Evolutionary conservation across 1,284 basidiomycete species (phyloP).

Genomic region (Trichosporon inkin): DNA sequence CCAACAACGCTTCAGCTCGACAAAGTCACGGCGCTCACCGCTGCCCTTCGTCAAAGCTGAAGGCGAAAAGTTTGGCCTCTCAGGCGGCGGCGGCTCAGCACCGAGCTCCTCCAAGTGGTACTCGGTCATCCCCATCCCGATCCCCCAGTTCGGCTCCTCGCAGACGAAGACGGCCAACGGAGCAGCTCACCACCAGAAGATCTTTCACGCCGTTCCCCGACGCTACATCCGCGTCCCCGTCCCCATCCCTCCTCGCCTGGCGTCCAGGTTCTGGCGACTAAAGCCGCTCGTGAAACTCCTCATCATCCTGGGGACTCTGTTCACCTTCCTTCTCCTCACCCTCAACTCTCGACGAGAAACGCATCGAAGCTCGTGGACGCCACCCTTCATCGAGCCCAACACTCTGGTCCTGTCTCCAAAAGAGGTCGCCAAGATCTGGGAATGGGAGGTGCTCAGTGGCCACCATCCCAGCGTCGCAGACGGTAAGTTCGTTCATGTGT

Average conservation of each 20-base stretch:
- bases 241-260: slow-evolving; percentile 61
- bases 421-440: slow-evolving; percentile 81
- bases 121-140: slow-evolving; percentile 44
- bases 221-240: slow-evolving; percentile 48
- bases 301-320: slow-evolving; percentile 55
- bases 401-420: slow-evolving; percentile 71
- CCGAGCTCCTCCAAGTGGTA: slow-evolving; percentile 30
- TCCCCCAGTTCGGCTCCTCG: slow-evolving; percentile 29
- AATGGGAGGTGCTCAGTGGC: slow-evolving; percentile 85
- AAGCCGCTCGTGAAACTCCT: slow-evolving; percentile 56
- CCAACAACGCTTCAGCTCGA: slow-evolving; percentile 15
- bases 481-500: slow-evolving; percentile 56
- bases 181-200: slow-evolving; percentile 14
- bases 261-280: slow-evolving; percentile 51
- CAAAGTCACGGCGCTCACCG: slow-evolving; percentile 45
- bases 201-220: slow-evolving; percentile 9
- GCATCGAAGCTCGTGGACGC: slow-evolving; percentile 61
- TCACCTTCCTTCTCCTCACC: slow-evolving; percentile 53
- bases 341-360: not conserved
- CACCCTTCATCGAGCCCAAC: slow-evolving; percentile 64
- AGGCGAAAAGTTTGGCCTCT: slow-evolving; percentile 37
- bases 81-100: slow-evolving; percentile 17
- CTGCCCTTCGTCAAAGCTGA: slow-evolving; percentile 44
- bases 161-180: slow-evolving; percentile 22
- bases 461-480: slow-evolving; percentile 77